Evolutionary conservation across 139 green algal genomes (phyloP).

Genomic region (Chlorella sp.): DNA sequence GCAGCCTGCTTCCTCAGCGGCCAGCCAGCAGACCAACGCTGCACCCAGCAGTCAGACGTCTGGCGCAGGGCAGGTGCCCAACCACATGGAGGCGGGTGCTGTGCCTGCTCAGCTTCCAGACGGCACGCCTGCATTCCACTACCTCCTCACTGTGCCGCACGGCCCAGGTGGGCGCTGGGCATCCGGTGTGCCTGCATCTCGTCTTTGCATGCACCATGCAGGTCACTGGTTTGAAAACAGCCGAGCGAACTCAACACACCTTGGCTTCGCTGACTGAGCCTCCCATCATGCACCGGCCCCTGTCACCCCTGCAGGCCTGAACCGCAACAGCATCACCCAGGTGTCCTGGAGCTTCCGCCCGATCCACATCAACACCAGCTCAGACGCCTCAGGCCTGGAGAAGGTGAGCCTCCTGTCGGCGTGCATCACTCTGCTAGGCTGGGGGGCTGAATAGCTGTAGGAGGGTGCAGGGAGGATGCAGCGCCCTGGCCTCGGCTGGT

Average conservation of each 20-base stretch:
- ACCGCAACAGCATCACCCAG: background rate
- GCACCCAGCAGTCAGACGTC: background rate
- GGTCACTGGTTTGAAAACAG: background rate
- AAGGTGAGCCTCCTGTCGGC: background rate
- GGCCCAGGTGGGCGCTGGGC: background rate
- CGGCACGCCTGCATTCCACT: background rate
- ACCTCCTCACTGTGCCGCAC: conserved; percentile 9
- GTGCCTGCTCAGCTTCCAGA: background rate
- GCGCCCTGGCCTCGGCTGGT: too few relatives aligned
- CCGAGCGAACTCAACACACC: background rate
- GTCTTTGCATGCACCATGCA: background rate
- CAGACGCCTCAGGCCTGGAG: background rate
- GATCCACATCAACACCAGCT: background rate
- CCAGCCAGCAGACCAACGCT: background rate
- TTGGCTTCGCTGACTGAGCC: background rate
- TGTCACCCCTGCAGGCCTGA: conserved; percentile 3
- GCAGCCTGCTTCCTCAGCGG: background rate
- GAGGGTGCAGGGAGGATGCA: too few relatives aligned
- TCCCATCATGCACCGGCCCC: background rate
- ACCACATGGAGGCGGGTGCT: too few relatives aligned
- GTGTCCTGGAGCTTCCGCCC: conserved; percentile 4
- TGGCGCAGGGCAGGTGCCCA: background rate
- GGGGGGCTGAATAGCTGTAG: too few relatives aligned
- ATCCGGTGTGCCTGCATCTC: too few relatives aligned
- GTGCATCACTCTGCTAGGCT: background rate